Conservation (phyloP, 129 eudicot species). For the Helianthus annuus region DNA sequence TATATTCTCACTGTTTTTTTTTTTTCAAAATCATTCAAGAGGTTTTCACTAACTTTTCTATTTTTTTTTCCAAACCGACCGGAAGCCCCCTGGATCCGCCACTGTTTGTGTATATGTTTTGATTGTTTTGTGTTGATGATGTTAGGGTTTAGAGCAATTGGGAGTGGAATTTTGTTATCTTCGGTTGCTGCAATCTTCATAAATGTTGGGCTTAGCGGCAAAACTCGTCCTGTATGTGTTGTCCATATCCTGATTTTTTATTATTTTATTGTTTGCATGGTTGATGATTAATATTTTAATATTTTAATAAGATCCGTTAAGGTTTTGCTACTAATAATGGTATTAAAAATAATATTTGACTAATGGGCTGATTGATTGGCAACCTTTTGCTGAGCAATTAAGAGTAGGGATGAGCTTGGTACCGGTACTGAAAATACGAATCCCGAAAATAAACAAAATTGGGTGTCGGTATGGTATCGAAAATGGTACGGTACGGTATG, state of each 20-base stretch:
- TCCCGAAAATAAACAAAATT: no score
- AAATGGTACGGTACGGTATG: no score
- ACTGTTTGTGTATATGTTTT: not conserved
- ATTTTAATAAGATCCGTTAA: not conserved
- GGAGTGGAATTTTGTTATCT: constrained; percentile 62
- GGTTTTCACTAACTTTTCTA: no score
- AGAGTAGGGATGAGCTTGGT: no score
- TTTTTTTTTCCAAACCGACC: no score
- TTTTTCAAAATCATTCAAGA: no score
- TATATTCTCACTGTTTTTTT: no score
- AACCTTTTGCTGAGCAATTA: no score
- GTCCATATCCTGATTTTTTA: not conserved
- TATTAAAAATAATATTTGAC: not conserved
- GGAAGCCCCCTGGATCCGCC: no score
- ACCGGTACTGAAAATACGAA: no score
- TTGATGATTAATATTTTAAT: not conserved
- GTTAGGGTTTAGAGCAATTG: constrained; percentile 82
- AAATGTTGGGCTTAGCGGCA: constrained; percentile 65
- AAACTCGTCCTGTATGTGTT: constrained; percentile 72
- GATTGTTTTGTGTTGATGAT: not conserved
- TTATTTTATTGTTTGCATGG: not conserved
- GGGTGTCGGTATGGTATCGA: no score
- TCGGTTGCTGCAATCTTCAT: constrained; percentile 56
- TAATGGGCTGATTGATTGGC: not conserved
- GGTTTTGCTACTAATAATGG: not conserved